Evolutionary conservation across 78 protist genomes (phyloP).

Genomic region (Planoprotostelium fungivorum): DNA sequence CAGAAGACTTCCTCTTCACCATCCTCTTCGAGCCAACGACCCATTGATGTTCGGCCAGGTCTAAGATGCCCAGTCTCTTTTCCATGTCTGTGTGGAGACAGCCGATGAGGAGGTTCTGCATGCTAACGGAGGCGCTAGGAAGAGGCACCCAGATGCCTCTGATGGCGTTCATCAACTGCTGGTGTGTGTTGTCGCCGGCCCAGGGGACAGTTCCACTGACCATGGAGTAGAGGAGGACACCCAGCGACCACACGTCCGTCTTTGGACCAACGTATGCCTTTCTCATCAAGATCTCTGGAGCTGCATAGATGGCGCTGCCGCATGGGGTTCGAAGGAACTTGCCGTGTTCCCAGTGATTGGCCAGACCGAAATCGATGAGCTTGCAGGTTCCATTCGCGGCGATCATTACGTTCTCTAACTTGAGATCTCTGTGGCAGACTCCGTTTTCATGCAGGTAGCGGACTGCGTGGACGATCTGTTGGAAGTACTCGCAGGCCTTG

Average conservation of each 20-base stretch:
- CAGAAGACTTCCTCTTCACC: no score
- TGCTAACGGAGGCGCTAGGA: no score
- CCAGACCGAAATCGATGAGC: conserved; percentile 86
- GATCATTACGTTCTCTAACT: conserved; percentile 86
- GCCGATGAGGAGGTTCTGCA: no score
- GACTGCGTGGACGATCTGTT: conserved; percentile 49
- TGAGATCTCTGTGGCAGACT: conserved; percentile 74
- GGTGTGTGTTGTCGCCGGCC: not conserved
- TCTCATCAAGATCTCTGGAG: conserved; percentile 78
- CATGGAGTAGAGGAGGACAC: conserved; percentile 78
- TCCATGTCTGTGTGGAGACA: no score
- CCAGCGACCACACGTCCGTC: conserved; percentile 89
- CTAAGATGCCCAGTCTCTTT: no score
- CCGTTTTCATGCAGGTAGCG: conserved; percentile 49
- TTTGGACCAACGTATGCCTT: conserved; percentile 74
- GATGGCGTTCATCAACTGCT: not conserved
- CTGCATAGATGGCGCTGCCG: conserved; percentile 83
- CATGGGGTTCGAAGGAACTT: conserved; percentile 76
- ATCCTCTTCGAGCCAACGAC: no score
- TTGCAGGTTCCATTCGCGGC: conserved; percentile 75
- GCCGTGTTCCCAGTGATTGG: conserved; percentile 67
- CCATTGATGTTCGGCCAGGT: no score
- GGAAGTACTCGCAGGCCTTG: conserved; percentile 45
- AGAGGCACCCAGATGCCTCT: not conserved
- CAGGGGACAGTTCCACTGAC: not conserved